Percentiles rank a stretch among this genome's conserved stretches.
Conservation (phyloP, 176 grass and related monocot species). For the Aegilops speltoides region DNA sequence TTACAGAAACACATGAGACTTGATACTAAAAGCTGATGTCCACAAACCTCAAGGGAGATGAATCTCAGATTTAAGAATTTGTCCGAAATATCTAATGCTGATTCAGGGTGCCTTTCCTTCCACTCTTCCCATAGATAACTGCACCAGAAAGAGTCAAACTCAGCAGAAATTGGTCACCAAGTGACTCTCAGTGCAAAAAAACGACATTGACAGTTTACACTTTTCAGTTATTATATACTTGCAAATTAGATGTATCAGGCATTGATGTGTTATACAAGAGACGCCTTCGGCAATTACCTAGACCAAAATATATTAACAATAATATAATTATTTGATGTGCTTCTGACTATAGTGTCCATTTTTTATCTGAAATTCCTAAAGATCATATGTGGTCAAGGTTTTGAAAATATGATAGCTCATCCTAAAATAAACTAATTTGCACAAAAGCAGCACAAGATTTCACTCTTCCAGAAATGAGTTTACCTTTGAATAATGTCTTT, state of each 20-base stretch:
- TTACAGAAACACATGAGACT: background rate
- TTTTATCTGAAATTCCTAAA: background rate
- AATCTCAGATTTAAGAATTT: conserved; percentile 92
- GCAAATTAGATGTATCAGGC: conserved; percentile 5
- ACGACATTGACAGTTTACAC: background rate
- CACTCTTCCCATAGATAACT: conserved; percentile 99
- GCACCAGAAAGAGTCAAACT: conserved; percentile 24
- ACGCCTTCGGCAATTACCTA: background rate
- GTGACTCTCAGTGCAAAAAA: conserved; percentile 3
- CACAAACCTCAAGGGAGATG: conserved; percentile 86
- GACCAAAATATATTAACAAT: background rate
- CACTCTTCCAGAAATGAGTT: conserved; percentile 10
- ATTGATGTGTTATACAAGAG: background rate
- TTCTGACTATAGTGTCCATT: background rate
- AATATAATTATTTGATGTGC: background rate
- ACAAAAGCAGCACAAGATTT: background rate
- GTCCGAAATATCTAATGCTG: conserved; percentile 53
- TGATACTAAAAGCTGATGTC: conserved; percentile 14
- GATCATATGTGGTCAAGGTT: background rate
- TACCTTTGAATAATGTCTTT: conserved; percentile 99
- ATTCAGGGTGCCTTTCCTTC: conserved; percentile 87
- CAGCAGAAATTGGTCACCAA: conserved; percentile 19
- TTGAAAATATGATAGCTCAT: background rate
- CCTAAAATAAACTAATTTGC: background rate
- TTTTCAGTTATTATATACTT: background rate